A percentile compares a stretch with the other conserved stretches of the same genome.
phyloP scores from a whole-genome alignment of 768 basidiomycete genomes.

The Leccinum aurantiacum region DNA sequence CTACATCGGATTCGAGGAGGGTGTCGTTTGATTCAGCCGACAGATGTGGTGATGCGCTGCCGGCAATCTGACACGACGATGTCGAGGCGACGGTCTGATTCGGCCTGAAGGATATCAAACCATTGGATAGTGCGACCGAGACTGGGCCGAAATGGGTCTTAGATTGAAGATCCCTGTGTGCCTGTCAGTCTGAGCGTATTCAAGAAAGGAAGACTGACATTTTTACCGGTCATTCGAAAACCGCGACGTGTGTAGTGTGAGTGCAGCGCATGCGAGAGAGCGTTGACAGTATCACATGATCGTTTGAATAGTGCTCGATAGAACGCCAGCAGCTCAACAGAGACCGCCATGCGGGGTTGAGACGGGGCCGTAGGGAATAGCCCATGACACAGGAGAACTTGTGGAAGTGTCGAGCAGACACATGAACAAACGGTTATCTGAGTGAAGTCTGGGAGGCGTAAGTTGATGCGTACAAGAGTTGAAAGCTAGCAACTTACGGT shows the following conservation, averaged over 20 bases:
- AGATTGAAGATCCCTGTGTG: constrained; percentile 23
- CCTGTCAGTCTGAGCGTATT: background rate
- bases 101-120: constrained; percentile 25
- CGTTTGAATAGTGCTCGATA: constrained; percentile 36
- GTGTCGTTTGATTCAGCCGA: background rate
- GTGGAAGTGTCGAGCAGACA: background rate
- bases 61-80: background rate
- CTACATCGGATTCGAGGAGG: too few relatives aligned
- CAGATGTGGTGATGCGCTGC: background rate
- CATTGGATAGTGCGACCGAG: constrained; percentile 30
- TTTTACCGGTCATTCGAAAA: constrained; percentile 5
- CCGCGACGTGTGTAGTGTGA: constrained; percentile 14
- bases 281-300: constrained; percentile 33
- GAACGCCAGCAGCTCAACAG: constrained; percentile 34
- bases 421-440: background rate
- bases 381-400: background rate
- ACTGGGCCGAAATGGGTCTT: constrained; percentile 35
- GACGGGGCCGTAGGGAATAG: background rate
- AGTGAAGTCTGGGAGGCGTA: background rate
- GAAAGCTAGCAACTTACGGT: background rate
- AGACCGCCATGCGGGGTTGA: constrained; percentile 21
- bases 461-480: background rate
- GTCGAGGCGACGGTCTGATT: background rate
- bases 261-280: background rate
- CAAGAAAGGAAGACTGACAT: background rate